Evolutionary conservation across 1,139 yeast genomes (phyloP).

Genomic region (Scheffersomyces titani): DNA sequence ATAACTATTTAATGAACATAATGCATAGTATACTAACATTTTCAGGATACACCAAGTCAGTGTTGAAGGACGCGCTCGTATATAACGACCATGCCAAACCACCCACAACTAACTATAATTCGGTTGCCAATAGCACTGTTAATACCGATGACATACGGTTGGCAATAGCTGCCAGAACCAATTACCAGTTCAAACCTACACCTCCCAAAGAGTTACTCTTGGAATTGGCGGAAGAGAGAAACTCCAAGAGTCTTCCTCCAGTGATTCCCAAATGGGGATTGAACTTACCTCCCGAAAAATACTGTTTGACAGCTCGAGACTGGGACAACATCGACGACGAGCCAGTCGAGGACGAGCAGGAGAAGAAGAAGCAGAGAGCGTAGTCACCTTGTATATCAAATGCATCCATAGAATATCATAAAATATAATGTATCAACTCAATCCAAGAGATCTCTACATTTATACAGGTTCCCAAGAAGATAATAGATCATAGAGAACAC

Average conservation of each 20-base stretch:
- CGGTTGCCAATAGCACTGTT: constrained; percentile 49
- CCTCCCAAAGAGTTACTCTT: constrained; percentile 90
- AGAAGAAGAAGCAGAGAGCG: constrained; percentile 5
- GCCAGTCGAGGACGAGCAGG: constrained; percentile 24
- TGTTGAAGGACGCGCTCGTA: constrained; percentile 82
- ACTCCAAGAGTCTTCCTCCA: constrained; percentile 86
- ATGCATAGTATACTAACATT: constrained; percentile 12
- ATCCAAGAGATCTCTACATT: background rate
- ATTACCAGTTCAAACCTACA: constrained; percentile 92
- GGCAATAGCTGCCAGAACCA: constrained; percentile 91
- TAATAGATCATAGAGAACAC: too few relatives aligned
- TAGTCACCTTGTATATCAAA: background rate
- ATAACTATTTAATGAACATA: background rate
- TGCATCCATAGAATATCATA: background rate
- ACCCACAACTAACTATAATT: constrained; percentile 32
- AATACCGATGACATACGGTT: constrained; percentile 88
- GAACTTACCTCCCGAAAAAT: constrained; percentile 95
- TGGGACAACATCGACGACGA: constrained; percentile 54
- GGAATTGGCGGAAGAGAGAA: constrained; percentile 90
- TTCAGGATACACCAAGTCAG: constrained; percentile 74
- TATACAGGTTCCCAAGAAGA: too few relatives aligned
- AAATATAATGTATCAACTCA: background rate
- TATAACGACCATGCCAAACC: constrained; percentile 80
- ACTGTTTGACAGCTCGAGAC: constrained; percentile 83
- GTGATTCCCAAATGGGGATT: constrained; percentile 92